A percentile compares a stretch with the other conserved stretches of the same genome.
phyloP scores from a whole-genome alignment of 2,329 filamentous ascomycete genomes.

The Penicillium sp. region DNA sequence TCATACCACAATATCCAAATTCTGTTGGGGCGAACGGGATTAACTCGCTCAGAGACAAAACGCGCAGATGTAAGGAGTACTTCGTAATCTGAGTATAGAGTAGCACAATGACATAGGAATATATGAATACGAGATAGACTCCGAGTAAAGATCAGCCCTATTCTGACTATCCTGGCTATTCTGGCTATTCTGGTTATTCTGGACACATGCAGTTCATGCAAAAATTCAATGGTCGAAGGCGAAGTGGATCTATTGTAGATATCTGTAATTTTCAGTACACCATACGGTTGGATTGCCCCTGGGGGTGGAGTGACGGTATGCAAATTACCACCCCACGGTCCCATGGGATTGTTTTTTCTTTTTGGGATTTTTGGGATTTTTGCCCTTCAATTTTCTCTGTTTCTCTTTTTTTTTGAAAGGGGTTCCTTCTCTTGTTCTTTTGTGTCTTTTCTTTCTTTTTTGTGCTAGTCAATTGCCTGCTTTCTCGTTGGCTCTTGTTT shows the following conservation, averaged over 20 bases:
- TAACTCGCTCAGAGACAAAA: too few relatives aligned
- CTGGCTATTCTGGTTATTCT: not conserved
- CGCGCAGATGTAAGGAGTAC: too few relatives aligned
- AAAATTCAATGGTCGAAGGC: not conserved
- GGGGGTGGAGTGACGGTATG: slow-evolving; percentile 6
- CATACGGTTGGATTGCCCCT: not conserved
- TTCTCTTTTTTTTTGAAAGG: slow-evolving; percentile 3
- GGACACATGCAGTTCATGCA: not conserved
- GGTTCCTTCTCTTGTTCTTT: slow-evolving; percentile 5
- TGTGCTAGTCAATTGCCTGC: slow-evolving; percentile 9
- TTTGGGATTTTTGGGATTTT: slow-evolving; percentile 1
- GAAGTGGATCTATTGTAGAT: not conserved
- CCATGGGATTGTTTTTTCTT: slow-evolving; percentile 4
- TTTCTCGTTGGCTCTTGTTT: slow-evolving; percentile 12
- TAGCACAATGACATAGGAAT: too few relatives aligned
- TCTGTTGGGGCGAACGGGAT: too few relatives aligned
- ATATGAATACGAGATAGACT: too few relatives aligned
- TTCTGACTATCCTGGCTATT: not conserved
- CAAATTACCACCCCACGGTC: slow-evolving; percentile 10
- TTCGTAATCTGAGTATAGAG: too few relatives aligned
- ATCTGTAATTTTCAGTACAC: slow-evolving; percentile 1
- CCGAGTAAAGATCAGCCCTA: not conserved
- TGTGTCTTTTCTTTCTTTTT: slow-evolving; percentile 7
- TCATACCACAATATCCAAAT: not conserved
- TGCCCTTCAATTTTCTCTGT: slow-evolving; percentile 5